Evolutionary conservation across 2,329 filamentous ascomycete species (phyloP).

Genomic region (Aspergillus intermedius): DNA sequence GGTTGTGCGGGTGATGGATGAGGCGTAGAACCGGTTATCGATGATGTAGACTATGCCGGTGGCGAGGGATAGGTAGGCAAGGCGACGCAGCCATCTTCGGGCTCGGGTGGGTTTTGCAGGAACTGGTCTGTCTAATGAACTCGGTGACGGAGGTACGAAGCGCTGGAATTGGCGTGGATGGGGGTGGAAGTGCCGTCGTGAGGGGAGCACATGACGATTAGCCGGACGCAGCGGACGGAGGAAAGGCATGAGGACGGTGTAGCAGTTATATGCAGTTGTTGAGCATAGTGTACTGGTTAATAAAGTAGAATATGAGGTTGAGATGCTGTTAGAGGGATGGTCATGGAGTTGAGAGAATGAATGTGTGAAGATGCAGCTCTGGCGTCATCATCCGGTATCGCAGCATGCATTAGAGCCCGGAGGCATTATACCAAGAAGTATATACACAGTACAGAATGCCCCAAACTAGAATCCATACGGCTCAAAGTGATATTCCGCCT

Average conservation of each 20-base stretch:
- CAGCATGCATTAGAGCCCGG: neutral
- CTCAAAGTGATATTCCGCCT: slow-evolving; percentile 10
- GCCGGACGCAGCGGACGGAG: slow-evolving; percentile 7
- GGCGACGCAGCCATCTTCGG: slow-evolving; percentile 69
- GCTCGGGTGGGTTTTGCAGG: slow-evolving; percentile 61
- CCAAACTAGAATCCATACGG: slow-evolving; percentile 13
- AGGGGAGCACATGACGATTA: neutral
- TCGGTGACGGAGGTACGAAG: slow-evolving; percentile 69
- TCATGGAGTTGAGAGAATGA: neutral
- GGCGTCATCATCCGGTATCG: slow-evolving; percentile 1
- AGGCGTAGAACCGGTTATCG: slow-evolving; percentile 71
- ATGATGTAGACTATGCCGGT: slow-evolving; percentile 59
- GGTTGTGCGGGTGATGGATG: slow-evolving; percentile 67
- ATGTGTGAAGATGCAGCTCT: neutral
- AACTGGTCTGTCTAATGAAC: slow-evolving; percentile 65
- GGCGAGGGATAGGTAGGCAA: slow-evolving; percentile 56
- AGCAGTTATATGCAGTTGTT: neutral
- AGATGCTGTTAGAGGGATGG: neutral
- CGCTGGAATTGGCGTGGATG: slow-evolving; percentile 51
- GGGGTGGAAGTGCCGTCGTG: slow-evolving; percentile 26
- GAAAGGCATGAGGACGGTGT: slow-evolving; percentile 9
- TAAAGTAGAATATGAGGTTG: neutral
- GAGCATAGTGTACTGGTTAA: neutral
- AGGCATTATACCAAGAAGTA: neutral
- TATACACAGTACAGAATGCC: neutral